A percentile compares a stretch with the other conserved stretches of the same genome.
phyloP scores from a whole-genome alignment of 73 alveolate species.

The Paramecium sexaurelia region DNA sequence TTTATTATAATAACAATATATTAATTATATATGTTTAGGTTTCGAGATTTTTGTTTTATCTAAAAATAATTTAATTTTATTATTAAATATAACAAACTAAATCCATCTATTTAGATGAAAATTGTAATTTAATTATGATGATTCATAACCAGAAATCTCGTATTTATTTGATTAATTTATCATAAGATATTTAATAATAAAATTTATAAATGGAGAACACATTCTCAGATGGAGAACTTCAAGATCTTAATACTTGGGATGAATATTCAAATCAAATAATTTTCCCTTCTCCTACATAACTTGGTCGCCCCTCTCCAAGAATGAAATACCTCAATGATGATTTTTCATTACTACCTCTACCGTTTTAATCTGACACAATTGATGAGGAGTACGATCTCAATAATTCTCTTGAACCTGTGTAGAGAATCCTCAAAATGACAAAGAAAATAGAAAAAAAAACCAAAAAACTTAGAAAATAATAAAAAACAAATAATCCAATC shows the following conservation, averaged over 20 bases:
- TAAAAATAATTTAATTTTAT: not conserved
- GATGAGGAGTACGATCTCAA: not conserved
- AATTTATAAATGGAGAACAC: not conserved
- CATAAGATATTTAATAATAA: slow-evolving; percentile 5
- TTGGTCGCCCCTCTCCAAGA: not conserved
- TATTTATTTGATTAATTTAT: not conserved
- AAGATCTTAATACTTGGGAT: not conserved
- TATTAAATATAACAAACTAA: not conserved
- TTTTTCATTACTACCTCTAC: not conserved
- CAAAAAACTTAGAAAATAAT: not conserved
- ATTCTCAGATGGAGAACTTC: not conserved
- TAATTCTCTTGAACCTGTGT: not conserved
- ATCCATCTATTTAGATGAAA: too few species aligned
- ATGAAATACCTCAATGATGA: not conserved
- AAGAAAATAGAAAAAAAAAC: slow-evolving; percentile 6
- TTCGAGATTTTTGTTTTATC: too few species aligned
- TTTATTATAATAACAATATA: not conserved
- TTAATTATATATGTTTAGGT: too few species aligned
- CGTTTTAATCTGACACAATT: not conserved
- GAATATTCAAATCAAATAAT: not conserved
- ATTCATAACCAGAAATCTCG: not conserved
- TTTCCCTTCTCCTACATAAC: not conserved
- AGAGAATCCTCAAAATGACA: not conserved
- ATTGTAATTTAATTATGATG: not conserved
- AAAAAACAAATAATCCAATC: not conserved